A percentile compares a stretch with the other conserved stretches of the same genome.
These are phyloP conservation scores for Russula sp. DNA, from an alignment of 768 basidiomycete species.

Conservation along the genomic window DNA sequence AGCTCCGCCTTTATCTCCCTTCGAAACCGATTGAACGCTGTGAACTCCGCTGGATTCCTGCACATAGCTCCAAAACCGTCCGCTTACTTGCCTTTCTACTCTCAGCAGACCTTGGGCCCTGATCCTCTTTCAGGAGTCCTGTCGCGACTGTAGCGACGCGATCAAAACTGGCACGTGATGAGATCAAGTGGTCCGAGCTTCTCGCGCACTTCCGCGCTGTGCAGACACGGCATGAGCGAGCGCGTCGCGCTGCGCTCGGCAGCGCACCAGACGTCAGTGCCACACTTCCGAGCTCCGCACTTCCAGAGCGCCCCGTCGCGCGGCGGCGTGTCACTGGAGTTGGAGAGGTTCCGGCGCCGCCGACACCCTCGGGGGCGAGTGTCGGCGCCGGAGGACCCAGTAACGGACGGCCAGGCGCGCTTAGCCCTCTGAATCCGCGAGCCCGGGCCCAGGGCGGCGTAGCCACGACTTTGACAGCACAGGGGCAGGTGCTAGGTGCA, in stretches of 20 bases:
- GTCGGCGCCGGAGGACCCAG: not conserved
- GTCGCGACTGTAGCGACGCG: conserved; percentile 44
- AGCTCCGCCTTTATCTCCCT: conserved; percentile 94
- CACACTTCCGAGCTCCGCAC: conserved; percentile 39
- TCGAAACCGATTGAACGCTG: conserved; percentile 88
- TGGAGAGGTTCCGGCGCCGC: conserved; percentile 26
- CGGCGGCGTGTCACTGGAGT: conserved; percentile 62
- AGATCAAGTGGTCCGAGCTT: conserved; percentile 97
- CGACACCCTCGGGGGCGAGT: not conserved
- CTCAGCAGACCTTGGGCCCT: conserved; percentile 4
- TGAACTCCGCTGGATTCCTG: conserved; percentile 90
- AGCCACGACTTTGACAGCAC: conserved; percentile 21
- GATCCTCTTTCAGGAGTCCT: conserved; percentile 14
- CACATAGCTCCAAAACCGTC: conserved; percentile 86
- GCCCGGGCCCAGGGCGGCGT: conserved; percentile 24
- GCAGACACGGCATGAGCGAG: conserved; percentile 88
- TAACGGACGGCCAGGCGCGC: conserved; percentile 17
- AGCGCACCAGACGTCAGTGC: conserved; percentile 40
- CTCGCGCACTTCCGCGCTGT: conserved; percentile 87
- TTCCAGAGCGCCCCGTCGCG: conserved; percentile 39
- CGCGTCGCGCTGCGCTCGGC: conserved; percentile 72
- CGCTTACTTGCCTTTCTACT: conserved; percentile 27
- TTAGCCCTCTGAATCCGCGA: conserved; percentile 24
- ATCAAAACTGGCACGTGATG: conserved; percentile 74
- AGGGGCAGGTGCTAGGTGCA: conserved; percentile 20